These are phyloP conservation scores for Phytomonas francai DNA, from an alignment of 208 protist species.

Conservation along the genomic window DNA sequence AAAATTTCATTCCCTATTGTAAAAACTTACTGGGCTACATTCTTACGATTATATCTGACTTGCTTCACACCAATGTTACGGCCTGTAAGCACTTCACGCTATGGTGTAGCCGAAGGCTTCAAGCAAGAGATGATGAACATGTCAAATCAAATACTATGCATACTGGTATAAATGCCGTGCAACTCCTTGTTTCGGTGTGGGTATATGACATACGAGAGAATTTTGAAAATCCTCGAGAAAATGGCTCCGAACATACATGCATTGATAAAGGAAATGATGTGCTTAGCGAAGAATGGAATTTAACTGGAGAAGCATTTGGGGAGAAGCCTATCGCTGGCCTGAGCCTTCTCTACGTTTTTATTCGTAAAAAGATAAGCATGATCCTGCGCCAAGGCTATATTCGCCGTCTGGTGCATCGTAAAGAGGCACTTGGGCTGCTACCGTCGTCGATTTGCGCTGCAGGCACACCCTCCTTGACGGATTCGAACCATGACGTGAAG, in stretches of 20 bases:
- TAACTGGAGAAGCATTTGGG: background rate
- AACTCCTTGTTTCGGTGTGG: conserved; percentile 30
- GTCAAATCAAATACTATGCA: background rate
- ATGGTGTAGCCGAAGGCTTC: conserved; percentile 33
- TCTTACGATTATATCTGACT: conserved; percentile 55
- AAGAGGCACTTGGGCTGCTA: conserved; percentile 1
- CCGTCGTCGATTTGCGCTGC: background rate
- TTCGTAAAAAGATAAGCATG: conserved; percentile 1
- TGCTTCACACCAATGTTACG: conserved; percentile 31
- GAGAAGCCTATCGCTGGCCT: background rate
- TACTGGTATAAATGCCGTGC: conserved; percentile 18
- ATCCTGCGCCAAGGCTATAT: conserved; percentile 7
- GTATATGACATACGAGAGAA: conserved; percentile 9
- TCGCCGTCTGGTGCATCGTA: conserved; percentile 2
- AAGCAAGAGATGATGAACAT: background rate
- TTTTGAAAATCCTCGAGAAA: background rate
- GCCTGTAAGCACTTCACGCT: conserved; percentile 42
- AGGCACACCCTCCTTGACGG: background rate
- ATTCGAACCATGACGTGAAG: background rate
- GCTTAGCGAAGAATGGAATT: background rate
- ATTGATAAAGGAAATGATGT: background rate
- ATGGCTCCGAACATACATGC: background rate
- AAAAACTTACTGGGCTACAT: conserved; percentile 23
- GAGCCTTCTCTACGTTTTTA: background rate
- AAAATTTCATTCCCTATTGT: conserved; percentile 11